phyloP scores from a whole-genome alignment of 768 basidiomycete species.

The Lactarius evosmus region DNA sequence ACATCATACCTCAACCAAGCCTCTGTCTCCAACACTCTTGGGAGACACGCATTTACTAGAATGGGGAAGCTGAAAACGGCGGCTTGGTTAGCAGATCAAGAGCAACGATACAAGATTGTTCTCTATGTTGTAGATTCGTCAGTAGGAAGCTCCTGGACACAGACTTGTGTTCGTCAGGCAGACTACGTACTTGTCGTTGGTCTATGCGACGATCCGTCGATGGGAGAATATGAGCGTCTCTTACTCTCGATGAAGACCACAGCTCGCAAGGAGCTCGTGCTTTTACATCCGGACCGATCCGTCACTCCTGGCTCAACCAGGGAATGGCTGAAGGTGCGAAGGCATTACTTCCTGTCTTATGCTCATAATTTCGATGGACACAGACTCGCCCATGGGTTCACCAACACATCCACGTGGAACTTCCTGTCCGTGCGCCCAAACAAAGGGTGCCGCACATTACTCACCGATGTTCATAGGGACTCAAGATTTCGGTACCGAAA shows the following conservation, averaged over 20 bases:
- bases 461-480: slow-evolving; percentile 48
- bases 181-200: slow-evolving; percentile 94
- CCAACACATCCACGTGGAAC: slow-evolving; percentile 92
- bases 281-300: slow-evolving; percentile 88
- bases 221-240: slow-evolving; percentile 94
- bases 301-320: slow-evolving; percentile 89
- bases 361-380: slow-evolving; percentile 11
- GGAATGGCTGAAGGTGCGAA: slow-evolving; percentile 84
- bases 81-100: slow-evolving; percentile 92
- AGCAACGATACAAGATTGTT: slow-evolving; percentile 89
- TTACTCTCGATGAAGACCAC: slow-evolving; percentile 96
- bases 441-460: neutral
- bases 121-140: slow-evolving; percentile 96
- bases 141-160: slow-evolving; percentile 94
- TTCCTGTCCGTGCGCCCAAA: slow-evolving; percentile 51
- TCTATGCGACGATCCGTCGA: slow-evolving; percentile 85
- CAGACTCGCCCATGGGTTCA: slow-evolving; percentile 96
- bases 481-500: slow-evolving; percentile 65
- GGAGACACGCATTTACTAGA: slow-evolving; percentile 89
- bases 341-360: neutral
- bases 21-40: slow-evolving; percentile 86
- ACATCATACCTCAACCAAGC: slow-evolving; percentile 94
- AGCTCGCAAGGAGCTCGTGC: slow-evolving; percentile 93
- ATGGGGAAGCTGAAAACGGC: slow-evolving; percentile 97
- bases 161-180: slow-evolving; percentile 96